Evolutionary conservation across 1,139 yeast genomes (phyloP), one percentile per base, ranked within the genome.

Genomic region (Kodamaea sp.): DNA sequence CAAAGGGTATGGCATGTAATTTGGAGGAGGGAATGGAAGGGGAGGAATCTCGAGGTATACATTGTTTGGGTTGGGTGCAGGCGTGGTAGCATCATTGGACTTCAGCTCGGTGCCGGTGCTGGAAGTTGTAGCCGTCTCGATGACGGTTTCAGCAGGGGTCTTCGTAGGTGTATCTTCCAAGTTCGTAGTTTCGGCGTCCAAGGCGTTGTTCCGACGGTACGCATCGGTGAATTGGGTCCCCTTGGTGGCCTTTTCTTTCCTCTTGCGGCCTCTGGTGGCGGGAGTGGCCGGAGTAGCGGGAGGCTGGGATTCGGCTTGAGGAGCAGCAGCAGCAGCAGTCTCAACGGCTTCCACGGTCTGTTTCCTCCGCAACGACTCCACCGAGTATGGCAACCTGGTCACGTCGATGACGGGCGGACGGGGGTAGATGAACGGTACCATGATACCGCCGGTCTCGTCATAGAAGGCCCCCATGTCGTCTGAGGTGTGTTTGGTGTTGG

Each of bases 1-100:
- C 22, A 70, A 44, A 0, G 76, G 74, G 41, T 68, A 69, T n/a
- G 75, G 72, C 76, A 70, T 70, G 51, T 58, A 70, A 42, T 66
- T 63, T n/a, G 63, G 62, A 1, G 76, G 76, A 5, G 76, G 76
- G 38, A 70, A 70, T 6, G 76, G 75, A 25, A 70, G 53, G 7
- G 76, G 76, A 2, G 75, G 72, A n/a, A 68, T 55, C 29, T 55
- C 41, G 7, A 48, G 39, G 18, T 42, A 44, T 4, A 43, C 46
- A 12, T 25, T 30, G 3, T 37, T 31, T 4, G 35, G 21, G 5
- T 18, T 25, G 5, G 32, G 22, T 21, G 20, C 29, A 7, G 10
- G 16, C 10, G 12, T 9, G 8, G 9, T 18, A 9, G 21, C 9
- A 18, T 18, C 21, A 18, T 18, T 18, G 9, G 21, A 18, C 6